These are phyloP conservation scores for Corrigiola litoralis DNA, from an alignment of 179 eudicot genomes.

Conservation along the genomic window DNA sequence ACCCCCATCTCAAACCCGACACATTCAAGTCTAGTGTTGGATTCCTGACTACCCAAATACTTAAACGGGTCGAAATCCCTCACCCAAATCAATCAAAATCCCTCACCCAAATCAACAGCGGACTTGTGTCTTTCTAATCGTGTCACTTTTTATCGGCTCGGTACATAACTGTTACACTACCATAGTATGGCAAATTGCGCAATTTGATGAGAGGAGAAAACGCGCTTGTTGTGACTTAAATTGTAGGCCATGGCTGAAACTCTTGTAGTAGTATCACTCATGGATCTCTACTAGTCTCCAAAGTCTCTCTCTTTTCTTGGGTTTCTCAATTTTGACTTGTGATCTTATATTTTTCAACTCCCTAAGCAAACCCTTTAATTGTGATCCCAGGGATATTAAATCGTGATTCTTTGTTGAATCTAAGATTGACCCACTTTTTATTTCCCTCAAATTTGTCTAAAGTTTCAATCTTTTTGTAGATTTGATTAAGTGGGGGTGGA, in stretches of 20 bases:
- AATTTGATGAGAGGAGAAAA: background rate
- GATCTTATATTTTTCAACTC: background rate
- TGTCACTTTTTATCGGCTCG: too few relatives aligned
- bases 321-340: background rate
- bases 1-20: too few relatives aligned
- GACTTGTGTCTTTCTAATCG: too few relatives aligned
- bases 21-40: too few relatives aligned
- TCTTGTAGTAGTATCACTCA: background rate
- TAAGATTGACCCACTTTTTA: background rate
- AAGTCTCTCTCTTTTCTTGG: background rate
- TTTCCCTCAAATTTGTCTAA: background rate
- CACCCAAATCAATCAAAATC: too few relatives aligned
- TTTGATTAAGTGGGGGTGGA: background rate
- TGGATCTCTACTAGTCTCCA: background rate
- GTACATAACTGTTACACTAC: too few relatives aligned
- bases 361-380: background rate
- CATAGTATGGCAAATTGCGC: too few relatives aligned
- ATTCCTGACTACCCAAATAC: too few relatives aligned
- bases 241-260: background rate
- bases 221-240: background rate
- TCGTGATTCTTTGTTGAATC: conserved; percentile 11
- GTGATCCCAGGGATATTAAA: conserved; percentile 14
- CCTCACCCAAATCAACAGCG: too few relatives aligned
- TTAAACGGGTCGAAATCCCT: too few relatives aligned
- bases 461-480: background rate